Percentiles rank a stretch among this genome's conserved stretches.
These are phyloP conservation scores for Sugiyamaella xylanicola DNA, from an alignment of 1,139 yeast genomes.

Conservation along the genomic window DNA sequence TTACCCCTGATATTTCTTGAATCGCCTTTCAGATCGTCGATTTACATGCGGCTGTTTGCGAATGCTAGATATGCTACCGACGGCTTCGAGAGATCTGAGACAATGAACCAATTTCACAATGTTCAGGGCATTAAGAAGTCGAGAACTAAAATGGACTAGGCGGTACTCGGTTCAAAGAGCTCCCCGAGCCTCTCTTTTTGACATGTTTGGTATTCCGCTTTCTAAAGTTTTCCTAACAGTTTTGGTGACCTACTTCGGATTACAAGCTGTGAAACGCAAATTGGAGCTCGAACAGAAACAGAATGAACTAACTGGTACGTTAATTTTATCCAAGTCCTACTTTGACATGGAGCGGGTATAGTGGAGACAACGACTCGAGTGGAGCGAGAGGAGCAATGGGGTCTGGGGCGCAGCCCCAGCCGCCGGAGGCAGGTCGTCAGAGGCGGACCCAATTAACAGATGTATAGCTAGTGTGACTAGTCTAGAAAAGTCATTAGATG, in stretches of 20 bases:
- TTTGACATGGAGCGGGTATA: too few relatives aligned
- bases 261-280: constrained; percentile 30
- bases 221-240: constrained; percentile 29
- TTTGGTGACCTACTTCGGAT: constrained; percentile 30
- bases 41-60: too few relatives aligned
- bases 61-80: too few relatives aligned
- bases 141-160: not conserved
- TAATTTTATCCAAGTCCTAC: too few relatives aligned
- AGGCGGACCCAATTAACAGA: constrained; percentile 13
- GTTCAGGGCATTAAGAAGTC: not conserved
- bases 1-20: too few relatives aligned
- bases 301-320: constrained; percentile 21
- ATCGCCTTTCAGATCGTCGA: too few relatives aligned
- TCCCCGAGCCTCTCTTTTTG: not conserved
- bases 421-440: not conserved
- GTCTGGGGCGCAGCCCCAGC: not conserved
- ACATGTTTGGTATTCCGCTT: constrained; percentile 23
- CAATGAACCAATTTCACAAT: not conserved
- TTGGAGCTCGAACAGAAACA: constrained; percentile 25
- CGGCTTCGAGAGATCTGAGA: too few relatives aligned
- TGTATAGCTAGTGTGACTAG: not conserved
- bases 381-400: not conserved
- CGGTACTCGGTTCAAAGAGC: not conserved
- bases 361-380: too few relatives aligned
- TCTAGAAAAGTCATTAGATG: not conserved